phyloP scores from a whole-genome alignment of 148 eudicot genomes.

The Polygonum maritimum region DNA sequence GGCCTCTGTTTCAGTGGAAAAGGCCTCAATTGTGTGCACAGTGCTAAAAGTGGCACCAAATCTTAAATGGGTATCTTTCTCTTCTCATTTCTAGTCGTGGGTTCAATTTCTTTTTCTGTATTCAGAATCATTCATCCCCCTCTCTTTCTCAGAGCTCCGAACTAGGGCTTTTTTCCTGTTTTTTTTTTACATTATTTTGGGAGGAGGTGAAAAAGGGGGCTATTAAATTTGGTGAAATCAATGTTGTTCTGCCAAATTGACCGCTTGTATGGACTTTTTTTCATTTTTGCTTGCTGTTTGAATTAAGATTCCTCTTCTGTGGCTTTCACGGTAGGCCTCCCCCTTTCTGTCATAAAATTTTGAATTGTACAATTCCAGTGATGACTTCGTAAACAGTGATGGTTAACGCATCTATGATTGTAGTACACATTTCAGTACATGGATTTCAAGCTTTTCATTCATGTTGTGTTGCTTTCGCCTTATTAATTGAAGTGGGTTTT shows the following conservation, averaged over 20 bases:
- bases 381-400: conserved; percentile 5
- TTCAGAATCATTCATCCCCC: not conserved
- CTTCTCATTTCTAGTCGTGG: conserved; percentile 24
- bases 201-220: conserved; percentile 7
- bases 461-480: conserved; percentile 29
- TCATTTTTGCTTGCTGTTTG: conserved; percentile 22
- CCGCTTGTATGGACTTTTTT: conserved; percentile 30
- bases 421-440: conserved; percentile 26
- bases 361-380: conserved; percentile 5
- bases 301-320: conserved; percentile 30
- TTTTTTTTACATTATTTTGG: not conserved
- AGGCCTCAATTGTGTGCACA: conserved; percentile 32
- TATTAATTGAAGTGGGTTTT: conserved; percentile 41
- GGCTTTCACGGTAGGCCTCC: conserved; percentile 23
- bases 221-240: conserved; percentile 47
- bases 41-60: conserved; percentile 42
- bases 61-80: conserved; percentile 69
- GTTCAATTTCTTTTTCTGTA: conserved; percentile 15
- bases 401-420: conserved; percentile 16
- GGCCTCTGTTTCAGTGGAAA: conserved; percentile 16
- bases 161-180: conserved; percentile 44
- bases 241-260: conserved; percentile 36
- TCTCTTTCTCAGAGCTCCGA: conserved; percentile 18
- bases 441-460: conserved; percentile 21
- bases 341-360: conserved; percentile 16